A percentile compares a stretch with the other conserved stretches of the same genome.
These are phyloP conservation scores for Boletus coccyginus DNA, from an alignment of 768 basidiomycete species.

Conservation along the genomic window DNA sequence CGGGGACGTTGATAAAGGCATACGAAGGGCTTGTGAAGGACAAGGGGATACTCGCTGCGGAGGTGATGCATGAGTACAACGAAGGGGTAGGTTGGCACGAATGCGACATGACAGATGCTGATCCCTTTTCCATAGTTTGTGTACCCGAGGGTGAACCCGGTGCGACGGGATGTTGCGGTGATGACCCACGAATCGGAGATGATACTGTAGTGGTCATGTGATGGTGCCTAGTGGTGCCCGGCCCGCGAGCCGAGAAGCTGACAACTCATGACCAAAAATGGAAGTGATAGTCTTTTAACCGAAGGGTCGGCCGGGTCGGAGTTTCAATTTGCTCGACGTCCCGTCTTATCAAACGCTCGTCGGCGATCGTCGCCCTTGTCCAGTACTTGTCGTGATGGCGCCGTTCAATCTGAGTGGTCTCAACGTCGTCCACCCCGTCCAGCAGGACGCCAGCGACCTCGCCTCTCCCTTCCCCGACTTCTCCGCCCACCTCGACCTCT, in stretches of 20 bases:
- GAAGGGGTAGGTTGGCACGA: conserved; percentile 52
- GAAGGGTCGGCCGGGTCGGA: no score
- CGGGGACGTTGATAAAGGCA: conserved; percentile 33
- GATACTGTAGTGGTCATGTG: conserved; percentile 21
- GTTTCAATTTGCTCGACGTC: no score
- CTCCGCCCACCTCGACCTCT: conserved; percentile 73
- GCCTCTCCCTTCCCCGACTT: conserved; percentile 69
- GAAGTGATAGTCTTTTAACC: neutral
- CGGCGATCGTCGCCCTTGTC: neutral
- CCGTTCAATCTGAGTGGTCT: conserved; percentile 72
- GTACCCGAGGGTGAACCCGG: conserved; percentile 73
- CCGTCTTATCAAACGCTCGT: conserved; percentile 9
- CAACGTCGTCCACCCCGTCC: conserved; percentile 68
- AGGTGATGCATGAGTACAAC: conserved; percentile 85
- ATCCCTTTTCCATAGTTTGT: conserved; percentile 60
- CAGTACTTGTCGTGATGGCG: conserved; percentile 40
- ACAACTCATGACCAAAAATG: no score
- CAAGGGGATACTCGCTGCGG: conserved; percentile 67
- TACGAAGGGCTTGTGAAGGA: conserved; percentile 73
- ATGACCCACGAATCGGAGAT: conserved; percentile 87
- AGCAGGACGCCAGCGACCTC: conserved; percentile 49
- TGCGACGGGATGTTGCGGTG: conserved; percentile 74
- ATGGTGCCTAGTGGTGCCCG: neutral
- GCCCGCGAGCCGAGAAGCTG: no score
- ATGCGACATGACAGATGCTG: neutral